phyloP scores from a whole-genome alignment of 176 grass and related monocot species.

The Avena sativa region DNA sequence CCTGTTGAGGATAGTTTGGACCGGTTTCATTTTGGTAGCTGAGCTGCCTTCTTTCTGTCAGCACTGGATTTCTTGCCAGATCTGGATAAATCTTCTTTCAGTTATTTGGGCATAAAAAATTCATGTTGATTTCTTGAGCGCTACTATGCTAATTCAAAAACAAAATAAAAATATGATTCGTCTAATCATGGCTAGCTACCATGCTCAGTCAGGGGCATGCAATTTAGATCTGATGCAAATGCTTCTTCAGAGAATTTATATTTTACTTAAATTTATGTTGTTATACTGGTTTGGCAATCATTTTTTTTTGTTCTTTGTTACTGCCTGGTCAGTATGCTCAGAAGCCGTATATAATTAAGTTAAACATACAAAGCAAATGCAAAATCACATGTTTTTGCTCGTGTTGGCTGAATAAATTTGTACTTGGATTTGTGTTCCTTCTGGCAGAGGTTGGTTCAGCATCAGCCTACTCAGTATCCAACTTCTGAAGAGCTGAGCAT shows the following conservation, averaged over 20 bases:
- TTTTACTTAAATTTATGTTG: too few relatives aligned
- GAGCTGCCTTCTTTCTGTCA: neutral
- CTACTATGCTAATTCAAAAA: neutral
- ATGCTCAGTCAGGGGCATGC: conserved; percentile 9
- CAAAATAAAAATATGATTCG: neutral
- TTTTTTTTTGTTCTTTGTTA: neutral
- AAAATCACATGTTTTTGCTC: conserved; percentile 2
- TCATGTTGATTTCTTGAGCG: neutral
- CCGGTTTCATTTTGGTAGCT: conserved; percentile 15
- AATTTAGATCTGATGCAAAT: conserved; percentile 27
- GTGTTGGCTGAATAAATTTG: conserved; percentile 27
- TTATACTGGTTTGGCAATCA: neutral
- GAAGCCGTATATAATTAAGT: neutral
- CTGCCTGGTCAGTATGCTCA: neutral
- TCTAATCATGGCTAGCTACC: neutral
- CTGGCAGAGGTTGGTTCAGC: conserved; percentile 87
- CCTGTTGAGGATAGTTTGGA: neutral
- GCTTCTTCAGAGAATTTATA: neutral
- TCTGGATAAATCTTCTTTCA: conserved; percentile 31
- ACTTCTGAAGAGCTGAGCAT: conserved; percentile 89
- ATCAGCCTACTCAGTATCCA: conserved; percentile 86
- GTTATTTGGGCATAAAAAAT: neutral
- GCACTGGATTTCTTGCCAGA: conserved; percentile 33
- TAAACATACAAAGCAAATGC: conserved; percentile 10
- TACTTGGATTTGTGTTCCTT: conserved; percentile 36